phyloP scores from a whole-genome alignment of 495 filamentous ascomycete genomes.

The Stereocaulon alpinum region DNA sequence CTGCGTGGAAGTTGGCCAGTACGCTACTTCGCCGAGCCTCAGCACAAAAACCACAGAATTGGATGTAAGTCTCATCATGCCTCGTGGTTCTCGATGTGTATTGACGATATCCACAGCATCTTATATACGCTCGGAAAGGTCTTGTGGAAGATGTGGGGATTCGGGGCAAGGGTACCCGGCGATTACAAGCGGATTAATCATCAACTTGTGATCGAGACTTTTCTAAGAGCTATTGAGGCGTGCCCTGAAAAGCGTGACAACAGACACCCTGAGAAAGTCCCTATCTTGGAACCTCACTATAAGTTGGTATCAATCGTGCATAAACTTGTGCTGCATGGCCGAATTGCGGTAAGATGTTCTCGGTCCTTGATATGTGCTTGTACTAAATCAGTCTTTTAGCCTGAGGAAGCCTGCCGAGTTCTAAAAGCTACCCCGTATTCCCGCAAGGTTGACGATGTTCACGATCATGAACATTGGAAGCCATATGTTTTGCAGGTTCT shows the following conservation, averaged over 20 bases:
- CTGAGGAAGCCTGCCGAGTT: slow-evolving; percentile 41
- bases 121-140: slow-evolving; percentile 91
- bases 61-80: slow-evolving; percentile 53
- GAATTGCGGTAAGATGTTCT: slow-evolving; percentile 28
- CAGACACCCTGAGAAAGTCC: slow-evolving; percentile 50
- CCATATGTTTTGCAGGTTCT: slow-evolving; percentile 62
- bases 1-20: slow-evolving; percentile 78
- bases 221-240: slow-evolving; percentile 63
- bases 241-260: slow-evolving; percentile 74
- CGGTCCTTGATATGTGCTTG: slow-evolving; percentile 4
- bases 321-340: slow-evolving; percentile 53
- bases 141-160: slow-evolving; percentile 85
- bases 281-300: slow-evolving; percentile 90
- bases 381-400: slow-evolving; percentile 23
- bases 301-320: slow-evolving; percentile 81
- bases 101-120: slow-evolving; percentile 4
- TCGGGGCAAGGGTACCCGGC: slow-evolving; percentile 38
- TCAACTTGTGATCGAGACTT: slow-evolving; percentile 53
- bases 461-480: slow-evolving; percentile 59
- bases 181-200: slow-evolving; percentile 39
- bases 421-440: slow-evolving; percentile 48
- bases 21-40: slow-evolving; percentile 69
- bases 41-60: slow-evolving; percentile 62
- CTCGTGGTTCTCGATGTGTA: not conserved
- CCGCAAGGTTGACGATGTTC: slow-evolving; percentile 36